Evolutionary conservation across 306 rosid species (phyloP).

Genomic region (Sicyos baderoa): DNA sequence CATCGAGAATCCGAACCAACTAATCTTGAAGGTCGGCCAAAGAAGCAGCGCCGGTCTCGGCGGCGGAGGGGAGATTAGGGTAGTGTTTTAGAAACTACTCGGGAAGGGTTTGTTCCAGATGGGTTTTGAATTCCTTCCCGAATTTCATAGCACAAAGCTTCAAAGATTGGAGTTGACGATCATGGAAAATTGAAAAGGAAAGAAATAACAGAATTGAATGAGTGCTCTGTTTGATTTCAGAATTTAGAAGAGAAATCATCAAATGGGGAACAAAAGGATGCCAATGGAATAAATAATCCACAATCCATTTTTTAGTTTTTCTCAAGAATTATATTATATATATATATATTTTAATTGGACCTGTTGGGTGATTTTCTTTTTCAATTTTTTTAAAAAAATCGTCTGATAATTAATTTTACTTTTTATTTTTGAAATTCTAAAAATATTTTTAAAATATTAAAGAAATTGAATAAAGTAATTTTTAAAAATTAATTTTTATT

Average conservation of each 20-base stretch:
- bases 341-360: no score
- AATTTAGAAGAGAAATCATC: neutral
- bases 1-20: slow-evolving; percentile 63
- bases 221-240: neutral
- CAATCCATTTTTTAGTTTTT: no score
- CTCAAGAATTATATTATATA: no score
- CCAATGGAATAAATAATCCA: no score
- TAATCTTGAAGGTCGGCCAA: slow-evolving; percentile 45
- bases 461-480: no score
- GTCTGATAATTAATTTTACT: no score
- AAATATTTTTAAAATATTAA: no score
- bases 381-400: no score
- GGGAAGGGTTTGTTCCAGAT: slow-evolving; percentile 83
- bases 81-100: slow-evolving; percentile 63
- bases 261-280: no score
- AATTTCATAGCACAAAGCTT: slow-evolving; percentile 52
- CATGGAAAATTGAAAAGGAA: neutral
- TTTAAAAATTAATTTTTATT: no score
- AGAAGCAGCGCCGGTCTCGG: neutral
- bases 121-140: slow-evolving; percentile 82
- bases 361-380: no score
- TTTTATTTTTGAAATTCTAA: no score
- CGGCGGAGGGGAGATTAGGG: neutral
- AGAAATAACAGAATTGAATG: neutral
- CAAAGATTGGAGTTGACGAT: neutral